Evolutionary conservation across 116 monocot genomes (phyloP).

Genomic region (Iris pallida): DNA sequence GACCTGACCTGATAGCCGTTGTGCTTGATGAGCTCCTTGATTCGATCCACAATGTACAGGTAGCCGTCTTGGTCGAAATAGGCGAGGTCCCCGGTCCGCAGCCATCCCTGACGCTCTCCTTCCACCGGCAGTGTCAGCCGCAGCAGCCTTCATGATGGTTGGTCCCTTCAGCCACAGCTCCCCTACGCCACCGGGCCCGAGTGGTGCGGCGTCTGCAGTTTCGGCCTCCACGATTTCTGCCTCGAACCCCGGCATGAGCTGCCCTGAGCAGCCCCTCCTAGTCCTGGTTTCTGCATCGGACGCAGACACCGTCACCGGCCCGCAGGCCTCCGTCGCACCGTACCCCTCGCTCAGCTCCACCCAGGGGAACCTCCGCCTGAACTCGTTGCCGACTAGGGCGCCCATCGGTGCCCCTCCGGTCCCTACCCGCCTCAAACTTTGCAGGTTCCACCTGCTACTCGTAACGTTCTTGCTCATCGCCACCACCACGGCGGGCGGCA

Average conservation of each 20-base stretch:
- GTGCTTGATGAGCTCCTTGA: constrained; percentile 33
- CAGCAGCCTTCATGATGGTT: constrained; percentile 13
- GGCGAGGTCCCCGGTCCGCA: constrained; percentile 30
- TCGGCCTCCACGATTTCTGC: constrained; percentile 21
- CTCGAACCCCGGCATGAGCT: constrained; percentile 25
- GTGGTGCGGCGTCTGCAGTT: background rate
- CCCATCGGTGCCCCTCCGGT: background rate
- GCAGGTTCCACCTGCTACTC: background rate
- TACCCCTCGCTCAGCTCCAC: constrained; percentile 27
- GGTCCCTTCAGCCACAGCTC: constrained; percentile 40
- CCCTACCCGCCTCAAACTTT: background rate
- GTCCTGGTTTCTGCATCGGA: constrained; percentile 9
- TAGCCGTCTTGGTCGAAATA: constrained; percentile 28
- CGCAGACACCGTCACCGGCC: constrained; percentile 16
- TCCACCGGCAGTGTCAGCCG: constrained; percentile 11
- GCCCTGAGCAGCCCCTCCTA: constrained; percentile 5
- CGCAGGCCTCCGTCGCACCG: constrained; percentile 27
- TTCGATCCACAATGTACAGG: constrained; percentile 26
- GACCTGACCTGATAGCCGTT: constrained; percentile 30
- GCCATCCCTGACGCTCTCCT: constrained; percentile 13
- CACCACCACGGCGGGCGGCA: background rate
- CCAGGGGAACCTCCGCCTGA: constrained; percentile 21
- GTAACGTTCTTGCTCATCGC: background rate
- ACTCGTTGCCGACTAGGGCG: background rate
- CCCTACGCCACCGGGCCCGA: constrained; percentile 13